These are phyloP conservation scores for Xylaria bambusicola DNA, from an alignment of 495 filamentous ascomycete genomes.

Conservation along the genomic window DNA sequence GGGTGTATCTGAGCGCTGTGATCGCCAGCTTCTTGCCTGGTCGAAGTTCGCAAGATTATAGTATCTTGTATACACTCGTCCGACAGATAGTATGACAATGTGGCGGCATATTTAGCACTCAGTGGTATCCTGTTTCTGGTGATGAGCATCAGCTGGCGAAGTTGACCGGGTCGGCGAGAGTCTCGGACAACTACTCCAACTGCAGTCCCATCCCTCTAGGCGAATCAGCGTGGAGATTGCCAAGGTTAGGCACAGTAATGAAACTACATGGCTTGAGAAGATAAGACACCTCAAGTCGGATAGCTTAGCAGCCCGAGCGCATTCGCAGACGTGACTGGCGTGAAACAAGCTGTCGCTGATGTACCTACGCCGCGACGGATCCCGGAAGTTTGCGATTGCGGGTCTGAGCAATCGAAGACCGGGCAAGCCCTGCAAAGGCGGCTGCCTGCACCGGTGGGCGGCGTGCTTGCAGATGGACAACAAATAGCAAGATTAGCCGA, in stretches of 20 bases:
- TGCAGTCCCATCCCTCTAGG: slow-evolving; percentile 3
- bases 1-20: slow-evolving; percentile 4
- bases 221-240: slow-evolving; percentile 15
- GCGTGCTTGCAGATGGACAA: slow-evolving; percentile 4
- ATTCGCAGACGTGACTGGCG: slow-evolving; percentile 9
- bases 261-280: slow-evolving; percentile 14
- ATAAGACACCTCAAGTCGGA: slow-evolving; percentile 9
- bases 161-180: slow-evolving; percentile 6
- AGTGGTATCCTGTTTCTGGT: not conserved
- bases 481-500: slow-evolving; percentile 20
- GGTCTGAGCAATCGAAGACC: slow-evolving; percentile 12
- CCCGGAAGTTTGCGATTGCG: slow-evolving; percentile 13
- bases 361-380: slow-evolving; percentile 7
- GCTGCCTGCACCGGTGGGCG: slow-evolving; percentile 12
- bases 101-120: not conserved
- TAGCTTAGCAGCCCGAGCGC: slow-evolving; percentile 1
- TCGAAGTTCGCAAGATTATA: not conserved
- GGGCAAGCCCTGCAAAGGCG: slow-evolving; percentile 17
- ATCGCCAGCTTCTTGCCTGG: not conserved
- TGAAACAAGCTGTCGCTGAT: slow-evolving; percentile 4
- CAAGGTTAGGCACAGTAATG: slow-evolving; percentile 7
- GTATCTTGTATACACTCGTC: slow-evolving; percentile 1
- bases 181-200: slow-evolving; percentile 16
- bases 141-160: slow-evolving; percentile 3
- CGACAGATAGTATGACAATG: not conserved